These are phyloP conservation scores for Mucor piriformis DNA, from an alignment of 371 early-diverging fungal species.

Conservation along the genomic window DNA sequence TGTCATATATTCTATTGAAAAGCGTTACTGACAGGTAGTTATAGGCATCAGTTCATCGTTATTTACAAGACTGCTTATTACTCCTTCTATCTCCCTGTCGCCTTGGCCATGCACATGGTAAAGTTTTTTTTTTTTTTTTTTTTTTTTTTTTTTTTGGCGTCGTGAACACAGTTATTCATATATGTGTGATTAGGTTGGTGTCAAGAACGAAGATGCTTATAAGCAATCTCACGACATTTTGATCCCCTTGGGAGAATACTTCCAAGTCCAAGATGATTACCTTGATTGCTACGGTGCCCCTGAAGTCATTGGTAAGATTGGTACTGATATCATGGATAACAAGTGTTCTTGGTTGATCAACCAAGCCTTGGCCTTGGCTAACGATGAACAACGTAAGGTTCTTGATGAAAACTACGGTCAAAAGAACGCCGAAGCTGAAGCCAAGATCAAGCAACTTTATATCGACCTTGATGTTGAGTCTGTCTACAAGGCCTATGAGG, in stretches of 20 bases:
- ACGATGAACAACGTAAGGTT: slow-evolving; percentile 79
- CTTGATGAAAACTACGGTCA: slow-evolving; percentile 94
- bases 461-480: slow-evolving; percentile 76
- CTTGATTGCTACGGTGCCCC: slow-evolving; percentile 94
- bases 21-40: background rate
- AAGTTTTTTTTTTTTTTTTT: slow-evolving; percentile 1
- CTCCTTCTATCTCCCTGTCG: slow-evolving; percentile 98
- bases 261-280: slow-evolving; percentile 97
- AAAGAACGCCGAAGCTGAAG: slow-evolving; percentile 74
- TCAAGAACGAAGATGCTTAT: slow-evolving; percentile 75
- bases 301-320: slow-evolving; percentile 94
- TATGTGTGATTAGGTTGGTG: slow-evolving; percentile 60
- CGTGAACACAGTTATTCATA: too few relatives aligned
- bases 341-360: slow-evolving; percentile 98
- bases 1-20: background rate
- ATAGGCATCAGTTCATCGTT: slow-evolving; percentile 89
- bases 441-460: slow-evolving; percentile 84
- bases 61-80: slow-evolving; percentile 98
- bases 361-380: slow-evolving; percentile 81
- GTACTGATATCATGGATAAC: slow-evolving; percentile 98
- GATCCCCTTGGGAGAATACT: slow-evolving; percentile 94
- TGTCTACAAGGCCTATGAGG: slow-evolving; percentile 86
- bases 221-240: slow-evolving; percentile 83
- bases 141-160: background rate
- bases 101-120: slow-evolving; percentile 89